Percentiles rank a stretch among this genome's conserved stretches.
These are phyloP conservation scores for Fusarium heterosporum DNA, from an alignment of 2,329 filamentous ascomycete species.

Conservation along the genomic window DNA sequence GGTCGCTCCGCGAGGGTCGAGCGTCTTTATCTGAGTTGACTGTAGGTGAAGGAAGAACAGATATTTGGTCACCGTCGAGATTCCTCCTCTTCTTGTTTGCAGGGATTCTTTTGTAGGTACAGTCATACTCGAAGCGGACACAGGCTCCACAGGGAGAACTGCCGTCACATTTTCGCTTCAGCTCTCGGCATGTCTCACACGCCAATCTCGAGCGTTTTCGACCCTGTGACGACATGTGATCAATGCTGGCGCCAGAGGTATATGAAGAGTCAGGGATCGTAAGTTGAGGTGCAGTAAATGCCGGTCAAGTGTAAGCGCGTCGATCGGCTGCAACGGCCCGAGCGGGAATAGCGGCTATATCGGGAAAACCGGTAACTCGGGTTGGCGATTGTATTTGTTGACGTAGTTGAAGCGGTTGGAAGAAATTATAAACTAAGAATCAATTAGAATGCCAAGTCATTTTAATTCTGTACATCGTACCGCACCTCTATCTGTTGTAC, in stretches of 20 bases:
- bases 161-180: conserved; percentile 68
- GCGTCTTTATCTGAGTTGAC: conserved; percentile 6
- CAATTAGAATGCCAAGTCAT: neutral
- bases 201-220: conserved; percentile 58
- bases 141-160: conserved; percentile 65
- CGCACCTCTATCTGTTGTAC: no score
- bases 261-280: neutral
- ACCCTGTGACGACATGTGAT: conserved; percentile 39
- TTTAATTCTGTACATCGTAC: neutral
- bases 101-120: conserved; percentile 57
- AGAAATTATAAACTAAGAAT: neutral
- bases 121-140: conserved; percentile 64
- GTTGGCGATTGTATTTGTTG: neutral
- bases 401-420: neutral
- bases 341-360: conserved; percentile 23
- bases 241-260: neutral
- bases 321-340: conserved; percentile 30
- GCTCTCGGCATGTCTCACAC: conserved; percentile 64
- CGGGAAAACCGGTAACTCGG: conserved; percentile 10
- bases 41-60: conserved; percentile 7
- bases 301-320: neutral
- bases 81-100: conserved; percentile 26
- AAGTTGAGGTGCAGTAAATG: neutral
- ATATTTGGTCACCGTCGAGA: neutral
- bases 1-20: conserved; percentile 2